These are phyloP conservation scores for Aspergillus haitiensis DNA, from an alignment of 495 filamentous ascomycete species.

Conservation along the genomic window DNA sequence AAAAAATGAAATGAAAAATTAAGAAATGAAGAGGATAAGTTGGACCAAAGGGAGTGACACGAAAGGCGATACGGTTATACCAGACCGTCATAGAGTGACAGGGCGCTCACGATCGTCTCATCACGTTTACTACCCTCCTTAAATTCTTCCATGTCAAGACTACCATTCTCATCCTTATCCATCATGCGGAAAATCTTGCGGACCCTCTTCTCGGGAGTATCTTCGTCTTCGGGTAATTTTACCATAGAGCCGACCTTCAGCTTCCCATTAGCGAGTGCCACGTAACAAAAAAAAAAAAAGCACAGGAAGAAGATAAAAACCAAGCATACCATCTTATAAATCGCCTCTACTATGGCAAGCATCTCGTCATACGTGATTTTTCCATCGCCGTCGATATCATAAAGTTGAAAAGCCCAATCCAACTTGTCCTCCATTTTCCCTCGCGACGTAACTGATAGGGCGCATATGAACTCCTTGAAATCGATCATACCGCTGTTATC, in stretches of 20 bases:
- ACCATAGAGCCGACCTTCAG: constrained; percentile 95
- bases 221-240: constrained; percentile 96
- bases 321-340: constrained; percentile 92
- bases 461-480: constrained; percentile 99
- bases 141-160: constrained; percentile 91
- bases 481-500: constrained; percentile 97
- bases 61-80: constrained; percentile 53
- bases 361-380: constrained; percentile 99
- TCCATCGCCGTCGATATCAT: constrained; percentile 98
- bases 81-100: constrained; percentile 93
- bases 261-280: constrained; percentile 18
- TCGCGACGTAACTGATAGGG: constrained; percentile 91
- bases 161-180: constrained; percentile 99
- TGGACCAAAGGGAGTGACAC: too few relatives aligned
- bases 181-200: constrained; percentile 99
- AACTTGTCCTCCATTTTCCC: constrained; percentile 99
- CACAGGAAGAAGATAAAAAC: neutral
- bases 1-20: too few relatives aligned
- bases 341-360: constrained; percentile 96
- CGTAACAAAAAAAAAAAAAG: neutral
- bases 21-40: too few relatives aligned
- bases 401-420: constrained; percentile 99
- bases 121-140: constrained; percentile 98
- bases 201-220: constrained; percentile 97
- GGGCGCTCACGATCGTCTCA: constrained; percentile 96